Conservation (phyloP, 2,329 filamentous ascomycete species). For the Cladophialophora yegresii region DNA sequence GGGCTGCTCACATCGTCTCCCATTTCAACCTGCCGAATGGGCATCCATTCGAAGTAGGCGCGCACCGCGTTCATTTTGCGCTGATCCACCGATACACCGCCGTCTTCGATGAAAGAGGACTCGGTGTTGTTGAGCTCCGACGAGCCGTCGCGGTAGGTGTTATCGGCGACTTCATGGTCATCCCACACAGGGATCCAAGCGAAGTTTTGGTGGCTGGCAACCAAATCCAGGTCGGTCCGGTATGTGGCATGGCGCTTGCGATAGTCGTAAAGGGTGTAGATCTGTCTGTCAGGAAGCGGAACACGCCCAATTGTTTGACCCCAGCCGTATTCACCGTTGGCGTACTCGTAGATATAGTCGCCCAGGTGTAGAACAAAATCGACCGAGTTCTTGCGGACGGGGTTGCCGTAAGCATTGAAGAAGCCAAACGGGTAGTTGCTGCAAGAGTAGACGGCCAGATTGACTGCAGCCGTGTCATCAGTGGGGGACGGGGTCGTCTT, state of each 20-base stretch:
- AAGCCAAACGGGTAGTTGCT: constrained; percentile 60
- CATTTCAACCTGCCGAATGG: constrained; percentile 62
- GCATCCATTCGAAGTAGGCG: constrained; percentile 45
- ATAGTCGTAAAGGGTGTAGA: constrained; percentile 54
- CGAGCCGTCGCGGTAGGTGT: constrained; percentile 65
- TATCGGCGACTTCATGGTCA: constrained; percentile 66
- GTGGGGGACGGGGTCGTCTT: constrained; percentile 66
- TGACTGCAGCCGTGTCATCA: constrained; percentile 60
- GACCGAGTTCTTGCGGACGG: constrained; percentile 60
- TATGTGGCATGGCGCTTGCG: constrained; percentile 60
- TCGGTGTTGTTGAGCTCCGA: constrained; percentile 66
- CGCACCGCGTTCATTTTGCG: constrained; percentile 73
- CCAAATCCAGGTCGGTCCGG: constrained; percentile 63
- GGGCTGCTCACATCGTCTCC: constrained; percentile 57
- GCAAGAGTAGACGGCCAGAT: constrained; percentile 71
- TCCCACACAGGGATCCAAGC: constrained; percentile 68
- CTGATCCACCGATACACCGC: constrained; percentile 67
- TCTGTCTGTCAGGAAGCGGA: constrained; percentile 56
- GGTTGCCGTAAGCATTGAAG: constrained; percentile 46
- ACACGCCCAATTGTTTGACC: constrained; percentile 56
- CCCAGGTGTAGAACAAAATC: constrained; percentile 62
- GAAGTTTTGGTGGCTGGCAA: constrained; percentile 57
- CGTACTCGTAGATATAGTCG: constrained; percentile 64
- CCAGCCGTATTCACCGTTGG: constrained; percentile 54
- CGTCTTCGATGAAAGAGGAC: constrained; percentile 60